phyloP scores from a whole-genome alignment of 2,329 filamentous ascomycete genomes.

The Microsporum ferrugineum region DNA sequence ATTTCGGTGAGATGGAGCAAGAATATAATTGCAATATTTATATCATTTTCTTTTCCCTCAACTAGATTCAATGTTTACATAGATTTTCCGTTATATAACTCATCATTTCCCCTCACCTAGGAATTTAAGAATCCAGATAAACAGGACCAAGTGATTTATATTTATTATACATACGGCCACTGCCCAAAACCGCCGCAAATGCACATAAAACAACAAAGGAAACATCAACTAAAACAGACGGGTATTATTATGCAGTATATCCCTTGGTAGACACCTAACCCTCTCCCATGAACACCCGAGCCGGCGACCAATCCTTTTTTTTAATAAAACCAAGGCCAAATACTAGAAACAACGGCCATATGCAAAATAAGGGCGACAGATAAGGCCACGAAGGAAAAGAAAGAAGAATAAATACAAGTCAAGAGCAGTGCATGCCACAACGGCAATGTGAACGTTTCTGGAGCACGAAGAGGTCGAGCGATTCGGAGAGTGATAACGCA shows the following conservation, averaged over 20 bases:
- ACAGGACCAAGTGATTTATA: not conserved
- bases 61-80: no score
- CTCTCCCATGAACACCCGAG: not conserved
- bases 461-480: not conserved
- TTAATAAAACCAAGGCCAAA: not conserved
- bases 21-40: not conserved
- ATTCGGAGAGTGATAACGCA: not conserved
- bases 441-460: not conserved
- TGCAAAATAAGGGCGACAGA: not conserved
- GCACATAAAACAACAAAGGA: not conserved
- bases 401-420: not conserved
- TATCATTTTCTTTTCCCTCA: not conserved
- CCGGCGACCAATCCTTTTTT: not conserved
- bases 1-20: conserved; percentile 12
- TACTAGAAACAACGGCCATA: not conserved
- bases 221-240: not conserved
- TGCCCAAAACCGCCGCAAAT: not conserved
- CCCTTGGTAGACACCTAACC: not conserved
- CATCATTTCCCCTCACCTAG: not conserved
- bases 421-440: not conserved
- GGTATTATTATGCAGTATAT: not conserved
- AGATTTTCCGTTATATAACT: not conserved
- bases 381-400: not conserved
- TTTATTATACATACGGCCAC: not conserved
- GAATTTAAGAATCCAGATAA: no score